Conservation (phyloP, 2,329 filamentous ascomycete species). For the Diaporthe citrichinensis region DNA sequence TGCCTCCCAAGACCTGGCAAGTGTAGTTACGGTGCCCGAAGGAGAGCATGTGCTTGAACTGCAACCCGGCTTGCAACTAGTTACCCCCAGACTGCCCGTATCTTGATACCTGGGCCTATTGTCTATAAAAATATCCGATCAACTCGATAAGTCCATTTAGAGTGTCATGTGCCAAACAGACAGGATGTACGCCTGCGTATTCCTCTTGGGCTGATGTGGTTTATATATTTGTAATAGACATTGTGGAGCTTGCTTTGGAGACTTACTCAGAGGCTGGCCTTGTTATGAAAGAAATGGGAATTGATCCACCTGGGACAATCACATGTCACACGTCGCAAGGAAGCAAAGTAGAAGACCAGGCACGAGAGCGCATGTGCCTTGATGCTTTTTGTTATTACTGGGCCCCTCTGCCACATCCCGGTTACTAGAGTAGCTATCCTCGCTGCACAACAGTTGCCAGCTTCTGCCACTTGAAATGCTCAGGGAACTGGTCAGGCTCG, state of each 20-base stretch:
- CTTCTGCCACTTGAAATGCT: background rate
- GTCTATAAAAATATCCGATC: no score
- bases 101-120: no score
- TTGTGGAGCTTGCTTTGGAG: background rate
- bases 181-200: background rate
- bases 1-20: background rate
- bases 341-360: background rate
- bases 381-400: background rate
- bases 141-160: background rate
- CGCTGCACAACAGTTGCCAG: no score
- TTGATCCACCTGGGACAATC: background rate
- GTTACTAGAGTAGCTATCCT: background rate
- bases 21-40: background rate
- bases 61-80: background rate
- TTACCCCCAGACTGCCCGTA: background rate
- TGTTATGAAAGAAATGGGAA: background rate
- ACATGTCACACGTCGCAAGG: background rate
- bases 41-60: background rate
- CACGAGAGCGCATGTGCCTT: background rate
- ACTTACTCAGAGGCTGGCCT: background rate
- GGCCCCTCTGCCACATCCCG: background rate
- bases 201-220: background rate
- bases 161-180: background rate
- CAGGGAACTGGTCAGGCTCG: background rate
- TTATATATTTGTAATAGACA: background rate